These are phyloP conservation scores for Boletus reticulatus DNA, from an alignment of 768 basidiomycete species.

Conservation along the genomic window DNA sequence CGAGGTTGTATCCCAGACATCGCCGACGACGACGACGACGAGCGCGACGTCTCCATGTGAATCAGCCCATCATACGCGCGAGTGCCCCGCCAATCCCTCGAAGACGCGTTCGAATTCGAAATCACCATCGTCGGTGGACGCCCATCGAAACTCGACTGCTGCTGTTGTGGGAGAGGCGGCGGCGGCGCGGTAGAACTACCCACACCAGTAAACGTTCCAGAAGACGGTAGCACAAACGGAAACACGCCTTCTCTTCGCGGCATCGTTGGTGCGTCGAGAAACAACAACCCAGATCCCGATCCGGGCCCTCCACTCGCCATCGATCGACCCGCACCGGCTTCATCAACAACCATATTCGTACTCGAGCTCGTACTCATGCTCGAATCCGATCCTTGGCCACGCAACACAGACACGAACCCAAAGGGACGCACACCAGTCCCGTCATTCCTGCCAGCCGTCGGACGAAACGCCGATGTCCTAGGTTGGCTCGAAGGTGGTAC, in stretches of 20 bases:
- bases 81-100: slow-evolving; percentile 15
- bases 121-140: slow-evolving; percentile 3
- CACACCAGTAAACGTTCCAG: slow-evolving; percentile 1
- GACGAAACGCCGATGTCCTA: slow-evolving; percentile 3
- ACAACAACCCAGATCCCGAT: not conserved
- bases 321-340: slow-evolving; percentile 1
- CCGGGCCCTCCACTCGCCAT: not conserved
- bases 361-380: slow-evolving; percentile 14
- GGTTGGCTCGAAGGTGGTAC: slow-evolving; percentile 7
- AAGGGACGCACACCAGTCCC: slow-evolving; percentile 10
- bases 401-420: slow-evolving; percentile 12
- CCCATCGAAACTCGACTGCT: slow-evolving; percentile 3
- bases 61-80: slow-evolving; percentile 11
- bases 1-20: not conserved
- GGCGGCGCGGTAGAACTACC: not conserved
- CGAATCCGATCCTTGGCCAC: slow-evolving; percentile 18
- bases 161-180: not conserved
- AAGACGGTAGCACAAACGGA: slow-evolving; percentile 5
- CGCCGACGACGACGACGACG: slow-evolving; percentile 15
- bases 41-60: slow-evolving; percentile 11
- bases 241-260: slow-evolving; percentile 13
- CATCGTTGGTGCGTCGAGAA: slow-evolving; percentile 8
- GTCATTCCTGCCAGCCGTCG: not conserved
- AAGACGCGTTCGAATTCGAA: slow-evolving; percentile 7
- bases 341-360: slow-evolving; percentile 12